Base-by-base conservation (phyloP, 208 protist species). In the Porcisia hertigi region DNA sequence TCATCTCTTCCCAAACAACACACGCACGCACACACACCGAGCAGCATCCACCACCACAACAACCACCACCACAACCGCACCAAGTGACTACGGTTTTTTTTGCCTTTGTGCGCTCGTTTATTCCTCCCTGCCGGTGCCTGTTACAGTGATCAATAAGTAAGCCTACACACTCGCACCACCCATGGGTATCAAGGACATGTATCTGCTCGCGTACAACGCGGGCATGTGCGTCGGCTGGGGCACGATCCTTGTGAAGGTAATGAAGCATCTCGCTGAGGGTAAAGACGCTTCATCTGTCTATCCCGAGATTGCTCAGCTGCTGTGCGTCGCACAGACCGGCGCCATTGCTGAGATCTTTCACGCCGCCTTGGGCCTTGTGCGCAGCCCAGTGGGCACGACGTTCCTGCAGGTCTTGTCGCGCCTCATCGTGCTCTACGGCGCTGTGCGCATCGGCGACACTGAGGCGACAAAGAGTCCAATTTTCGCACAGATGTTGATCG, bases 361-460 rank as follows among this genome's bases (percentile, higher is more conserved):
- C 75, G 81, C 94, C 9, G 80, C 92, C 45, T 2, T 94, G 8
- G 85, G 90, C 43, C 52, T 98, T n/a, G 94, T 97, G 47, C 84
- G 83, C 59, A 92, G 83, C 72, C 88, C 91, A 36, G 88, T 97
- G 14, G 58, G 47, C 14, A 97, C 94, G 30, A 98, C 95, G 18
- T 85, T 95, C 69, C 74, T 97, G 16, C 95, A 98, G 85, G 88
- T 98, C 20, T 63, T 93, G 4, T 97, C 92, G 2, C 90, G 95
- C 30, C 84, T 98, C 34, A 57, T 95, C 59, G 88, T 98, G 55
- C 81, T 98, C 4, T 97, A 88, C 78, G 92, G 90, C 45, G 71
- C 90, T 9, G 63, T 95, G 18, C 84, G 94, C 73, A 91, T 95
- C 73, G 88, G 86, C n/a, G 81, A 86, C 69, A 87, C 80, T 34